Base-by-base conservation (phyloP, 2,329 filamentous ascomycete species). In the Pyricularia grisea region DNA sequence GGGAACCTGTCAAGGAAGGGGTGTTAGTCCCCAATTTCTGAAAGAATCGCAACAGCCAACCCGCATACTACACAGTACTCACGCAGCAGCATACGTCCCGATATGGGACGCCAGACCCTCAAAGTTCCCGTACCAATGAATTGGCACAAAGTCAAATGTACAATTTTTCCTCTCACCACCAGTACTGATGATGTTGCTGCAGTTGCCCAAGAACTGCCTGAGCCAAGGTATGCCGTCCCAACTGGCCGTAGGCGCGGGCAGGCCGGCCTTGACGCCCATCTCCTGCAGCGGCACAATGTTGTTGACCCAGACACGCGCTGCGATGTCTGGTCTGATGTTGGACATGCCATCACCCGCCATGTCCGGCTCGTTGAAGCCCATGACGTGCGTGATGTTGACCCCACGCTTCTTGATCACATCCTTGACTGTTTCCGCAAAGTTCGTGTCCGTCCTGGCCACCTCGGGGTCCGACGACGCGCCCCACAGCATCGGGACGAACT, bases 401-500 rank as follows among this genome's bases (percentile, higher is more conserved):
- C 83, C 83, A 55, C 81, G 81, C 58, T 77, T 73, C 65, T 80
- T 73, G 68, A 92, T 82, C 67, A 89, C 81, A 1, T 73, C 71
- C 73, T 82, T 84, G 58, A 94, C 85, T 1, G 83, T 80, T 69
- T 83, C 78, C 60, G 88, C 81, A 77, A 94, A 94, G 0, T 82
- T 81, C 0, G 84, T 88, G 75, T 86, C 83, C 69, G 81, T 79
- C 60, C 27, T 63, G 11, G 60, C 60, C 23, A 63, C 60, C 33
- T 28, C 25, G 31, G 80, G 76, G 69, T 82, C 75, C 0, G 78
- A 70, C 3, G 81, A 79, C 11, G 86, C 81, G 36, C 90, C 90
- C 89, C 90, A 94, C 70, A 93, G 85, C 91, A 93, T 93, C 67
- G 92, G 92, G 1, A 94, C 88, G 77, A 92, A 95, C 76, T 92